Base-by-base conservation (phyloP, 192 early-diverging fungal genomes). In the Linnemannia elongata region DNA sequence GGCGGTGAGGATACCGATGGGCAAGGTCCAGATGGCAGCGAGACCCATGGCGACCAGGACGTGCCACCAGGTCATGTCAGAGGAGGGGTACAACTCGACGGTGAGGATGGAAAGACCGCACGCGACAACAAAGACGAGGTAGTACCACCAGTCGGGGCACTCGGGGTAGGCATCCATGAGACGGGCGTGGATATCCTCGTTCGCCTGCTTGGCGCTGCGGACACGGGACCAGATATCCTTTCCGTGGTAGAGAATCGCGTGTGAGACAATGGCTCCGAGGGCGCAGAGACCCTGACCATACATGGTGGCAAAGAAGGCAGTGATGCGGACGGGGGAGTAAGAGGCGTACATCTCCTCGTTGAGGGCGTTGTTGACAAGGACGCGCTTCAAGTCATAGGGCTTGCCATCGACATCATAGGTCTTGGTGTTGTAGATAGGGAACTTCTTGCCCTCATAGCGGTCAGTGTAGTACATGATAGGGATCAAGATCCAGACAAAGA, bases 61-160 rank as follows among this genome's bases (percentile, higher is more conserved):
- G n/a, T 88, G 75, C 91, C 91, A 94, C 93, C 93, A 94, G 22
- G 90, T 92, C 90, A 93, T 90, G 73, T 94, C 90, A 41, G 82
- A 85, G 10, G 79, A 60, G 20, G 89, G 91, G 73, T 82, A 93
- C 35, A 89, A 30, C 35, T 87, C 74, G 35, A 90, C 85, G 1
- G 91, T 92, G 27, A 88, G 83, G 71, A 93, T 90, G 35, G 92
- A 90, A 10, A 89, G 85, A 18, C 83, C 93, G 36, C 89, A 83
- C 72, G 91, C 90, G 35, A 90, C 79, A 13, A 93, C 72, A 52
- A 96, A 93, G 72, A 93, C 79, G 27, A 79, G 89, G 27, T 82
- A 55, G 72, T 97, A 97, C 96, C 95, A 96, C 93, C 93, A 96
- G 44, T 90, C 88, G 63, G 97, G 97, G 27, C 95, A 94, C 76